Evolutionary conservation across 1,284 basidiomycete genomes (phyloP).

Genomic region (Sanghuangporus weigelae): DNA sequence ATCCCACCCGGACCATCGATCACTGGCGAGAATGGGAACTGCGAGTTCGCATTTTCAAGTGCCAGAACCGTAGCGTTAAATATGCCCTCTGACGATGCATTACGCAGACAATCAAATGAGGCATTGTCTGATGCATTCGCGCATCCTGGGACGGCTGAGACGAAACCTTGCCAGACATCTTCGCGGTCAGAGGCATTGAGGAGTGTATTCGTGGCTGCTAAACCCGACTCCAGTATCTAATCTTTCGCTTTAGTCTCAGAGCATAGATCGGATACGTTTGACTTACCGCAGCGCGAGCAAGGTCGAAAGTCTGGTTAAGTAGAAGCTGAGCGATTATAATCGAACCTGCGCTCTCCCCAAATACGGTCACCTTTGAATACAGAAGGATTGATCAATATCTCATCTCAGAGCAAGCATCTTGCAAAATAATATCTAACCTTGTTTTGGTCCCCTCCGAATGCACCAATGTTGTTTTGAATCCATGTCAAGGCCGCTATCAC

Average conservation of each 20-base stretch:
- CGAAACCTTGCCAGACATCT: slow-evolving; percentile 38
- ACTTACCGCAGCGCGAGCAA: slow-evolving; percentile 41
- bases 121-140: slow-evolving; percentile 24
- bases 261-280: not conserved
- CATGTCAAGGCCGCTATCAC: slow-evolving; percentile 41
- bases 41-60: slow-evolving; percentile 24
- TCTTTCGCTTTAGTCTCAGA: not conserved
- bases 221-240: slow-evolving; percentile 44
- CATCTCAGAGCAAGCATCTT: not conserved
- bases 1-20: slow-evolving; percentile 40
- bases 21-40: slow-evolving; percentile 36
- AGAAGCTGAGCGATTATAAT: slow-evolving; percentile 39
- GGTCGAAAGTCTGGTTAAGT: slow-evolving; percentile 35
- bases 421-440: slow-evolving; percentile 29
- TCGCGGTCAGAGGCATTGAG: slow-evolving; percentile 31
- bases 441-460: slow-evolving; percentile 43
- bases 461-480: slow-evolving; percentile 41
- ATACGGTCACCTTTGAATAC: slow-evolving; percentile 39
- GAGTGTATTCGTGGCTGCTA: slow-evolving; percentile 27
- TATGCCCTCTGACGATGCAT: slow-evolving; percentile 34
- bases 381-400: not conserved
- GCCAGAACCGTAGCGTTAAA: slow-evolving; percentile 27
- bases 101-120: slow-evolving; percentile 37
- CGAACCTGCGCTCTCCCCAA: slow-evolving; percentile 51
- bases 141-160: slow-evolving; percentile 33